Percentiles rank a stretch among this genome's conserved stretches.
phyloP scores from a whole-genome alignment of 306 rosid species.

The Heteromeles arbutifolia region DNA sequence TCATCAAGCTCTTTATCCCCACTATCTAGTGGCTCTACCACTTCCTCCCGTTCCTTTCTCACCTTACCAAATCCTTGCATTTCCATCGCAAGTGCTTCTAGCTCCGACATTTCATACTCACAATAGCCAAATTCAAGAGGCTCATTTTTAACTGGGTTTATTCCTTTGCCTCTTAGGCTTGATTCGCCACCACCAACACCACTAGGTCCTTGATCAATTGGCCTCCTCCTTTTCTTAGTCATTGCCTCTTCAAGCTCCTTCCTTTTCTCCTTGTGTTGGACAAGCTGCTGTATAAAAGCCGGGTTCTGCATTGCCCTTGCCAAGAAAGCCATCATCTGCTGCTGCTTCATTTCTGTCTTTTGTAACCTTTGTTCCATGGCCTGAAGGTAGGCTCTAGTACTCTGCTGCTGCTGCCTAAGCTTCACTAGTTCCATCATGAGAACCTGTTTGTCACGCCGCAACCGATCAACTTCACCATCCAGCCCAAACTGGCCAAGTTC shows the following conservation, averaged over 20 bases:
- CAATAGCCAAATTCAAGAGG: constrained; percentile 37
- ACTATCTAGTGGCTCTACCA: constrained; percentile 29
- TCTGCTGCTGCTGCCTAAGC: constrained; percentile 72
- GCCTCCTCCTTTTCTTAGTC: constrained; percentile 70
- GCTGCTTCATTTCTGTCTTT: constrained; percentile 65
- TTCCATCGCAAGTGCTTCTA: constrained; percentile 72
- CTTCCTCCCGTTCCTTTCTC: constrained; percentile 29
- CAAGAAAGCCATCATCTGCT: constrained; percentile 79
- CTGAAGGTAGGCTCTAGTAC: constrained; percentile 41
- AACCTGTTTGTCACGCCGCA: constrained; percentile 51
- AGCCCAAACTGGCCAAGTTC: constrained; percentile 46
- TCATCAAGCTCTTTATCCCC: constrained; percentile 61
- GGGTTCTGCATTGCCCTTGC: constrained; percentile 78
- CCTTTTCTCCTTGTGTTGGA: constrained; percentile 50
- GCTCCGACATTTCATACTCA: constrained; percentile 55
- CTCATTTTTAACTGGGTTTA: constrained; percentile 38
- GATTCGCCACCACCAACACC: constrained; percentile 17
- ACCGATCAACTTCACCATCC: constrained; percentile 49
- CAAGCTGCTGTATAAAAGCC: constrained; percentile 47
- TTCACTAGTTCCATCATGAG: constrained; percentile 62
- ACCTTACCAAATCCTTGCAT: constrained; percentile 63
- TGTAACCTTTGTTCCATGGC: constrained; percentile 66
- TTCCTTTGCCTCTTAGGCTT: constrained; percentile 12
- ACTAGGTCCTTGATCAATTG: constrained; percentile 44
- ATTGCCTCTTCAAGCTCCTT: constrained; percentile 56